These are phyloP conservation scores for Chaetomiaceae sp. DNA, from an alignment of 2,329 filamentous ascomycete genomes.

Conservation along the genomic window DNA sequence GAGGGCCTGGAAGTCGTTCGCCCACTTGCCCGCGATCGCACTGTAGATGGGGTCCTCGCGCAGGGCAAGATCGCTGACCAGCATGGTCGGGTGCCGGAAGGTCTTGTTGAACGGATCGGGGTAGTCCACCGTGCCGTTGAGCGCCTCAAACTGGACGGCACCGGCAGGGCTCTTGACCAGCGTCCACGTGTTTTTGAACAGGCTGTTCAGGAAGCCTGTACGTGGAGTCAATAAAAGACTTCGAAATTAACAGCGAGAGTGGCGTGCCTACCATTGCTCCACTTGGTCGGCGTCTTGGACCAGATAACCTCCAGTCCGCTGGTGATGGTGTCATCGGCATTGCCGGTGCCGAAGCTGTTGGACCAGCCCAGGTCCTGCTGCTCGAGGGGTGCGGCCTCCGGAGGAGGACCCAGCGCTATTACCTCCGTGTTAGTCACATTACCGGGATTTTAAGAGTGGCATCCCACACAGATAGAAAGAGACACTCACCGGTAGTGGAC, in stretches of 20 bases:
- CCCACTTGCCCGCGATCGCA: conserved; percentile 64
- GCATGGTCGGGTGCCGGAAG: conserved; percentile 60
- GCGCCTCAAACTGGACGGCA: conserved; percentile 70
- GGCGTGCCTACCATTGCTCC: conserved; percentile 47
- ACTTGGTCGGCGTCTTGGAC: conserved; percentile 70
- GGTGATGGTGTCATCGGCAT: conserved; percentile 67
- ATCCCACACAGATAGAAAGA: neutral
- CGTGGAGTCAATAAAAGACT: neutral
- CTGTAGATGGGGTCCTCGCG: conserved; percentile 66
- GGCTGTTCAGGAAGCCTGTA: conserved; percentile 62
- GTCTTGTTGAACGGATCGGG: conserved; percentile 62
- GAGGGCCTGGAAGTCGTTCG: conserved; percentile 48
- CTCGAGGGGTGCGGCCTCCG: conserved; percentile 57
- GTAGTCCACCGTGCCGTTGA: conserved; percentile 67
- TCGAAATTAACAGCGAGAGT: neutral
- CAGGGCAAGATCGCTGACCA: conserved; percentile 68
- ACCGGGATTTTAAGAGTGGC: neutral
- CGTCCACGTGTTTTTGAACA: conserved; percentile 76
- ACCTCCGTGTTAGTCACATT: neutral
- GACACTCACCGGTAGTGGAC: neutral
- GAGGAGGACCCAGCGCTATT: conserved; percentile 42
- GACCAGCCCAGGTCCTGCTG: conserved; percentile 67
- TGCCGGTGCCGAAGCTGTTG: conserved; percentile 58
- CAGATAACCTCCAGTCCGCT: conserved; percentile 73
- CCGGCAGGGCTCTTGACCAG: conserved; percentile 68